Conservation (phyloP, 208 protist species). For the Trypanosoma cruzi region DNA sequence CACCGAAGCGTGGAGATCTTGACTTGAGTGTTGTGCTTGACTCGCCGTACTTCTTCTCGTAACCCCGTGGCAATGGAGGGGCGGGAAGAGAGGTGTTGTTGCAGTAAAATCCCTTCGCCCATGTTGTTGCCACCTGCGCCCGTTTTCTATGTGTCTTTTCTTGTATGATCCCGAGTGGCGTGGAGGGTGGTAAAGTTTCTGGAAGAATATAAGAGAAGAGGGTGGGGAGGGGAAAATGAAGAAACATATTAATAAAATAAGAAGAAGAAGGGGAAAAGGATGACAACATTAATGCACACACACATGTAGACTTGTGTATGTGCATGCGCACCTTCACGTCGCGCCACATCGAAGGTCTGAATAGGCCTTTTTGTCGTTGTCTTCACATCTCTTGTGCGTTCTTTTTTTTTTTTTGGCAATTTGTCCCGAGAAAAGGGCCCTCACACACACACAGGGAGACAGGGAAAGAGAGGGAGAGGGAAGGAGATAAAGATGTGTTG, state of each 20-base stretch:
- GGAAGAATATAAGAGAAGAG: too few species aligned
- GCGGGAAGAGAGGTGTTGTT: not conserved
- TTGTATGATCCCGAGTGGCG: too few species aligned
- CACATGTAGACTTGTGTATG: conserved; percentile 3
- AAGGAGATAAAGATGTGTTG: too few species aligned
- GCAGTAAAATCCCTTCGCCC: too few species aligned
- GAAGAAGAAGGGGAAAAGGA: too few species aligned
- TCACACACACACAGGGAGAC: not conserved
- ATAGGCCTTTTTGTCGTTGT: not conserved
- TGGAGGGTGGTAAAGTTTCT: too few species aligned
- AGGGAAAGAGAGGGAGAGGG: too few species aligned
- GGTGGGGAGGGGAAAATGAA: not conserved
- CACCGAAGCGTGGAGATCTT: conserved; percentile 83
- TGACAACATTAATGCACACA: not conserved
- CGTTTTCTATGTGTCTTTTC: too few species aligned
- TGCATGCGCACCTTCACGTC: not conserved
- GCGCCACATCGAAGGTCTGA: not conserved
- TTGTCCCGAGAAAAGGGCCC: not conserved
- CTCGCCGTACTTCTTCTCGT: conserved; percentile 94
- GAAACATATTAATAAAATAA: too few species aligned
- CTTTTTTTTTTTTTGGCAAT: not conserved
- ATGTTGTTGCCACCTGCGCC: too few species aligned
- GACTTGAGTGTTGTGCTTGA: conserved; percentile 88
- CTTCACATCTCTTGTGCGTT: too few species aligned
- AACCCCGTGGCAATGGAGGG: not conserved